These are phyloP conservation scores for Microstegium vimineum DNA, from an alignment of 176 grass and related monocot genomes.

Conservation along the genomic window DNA sequence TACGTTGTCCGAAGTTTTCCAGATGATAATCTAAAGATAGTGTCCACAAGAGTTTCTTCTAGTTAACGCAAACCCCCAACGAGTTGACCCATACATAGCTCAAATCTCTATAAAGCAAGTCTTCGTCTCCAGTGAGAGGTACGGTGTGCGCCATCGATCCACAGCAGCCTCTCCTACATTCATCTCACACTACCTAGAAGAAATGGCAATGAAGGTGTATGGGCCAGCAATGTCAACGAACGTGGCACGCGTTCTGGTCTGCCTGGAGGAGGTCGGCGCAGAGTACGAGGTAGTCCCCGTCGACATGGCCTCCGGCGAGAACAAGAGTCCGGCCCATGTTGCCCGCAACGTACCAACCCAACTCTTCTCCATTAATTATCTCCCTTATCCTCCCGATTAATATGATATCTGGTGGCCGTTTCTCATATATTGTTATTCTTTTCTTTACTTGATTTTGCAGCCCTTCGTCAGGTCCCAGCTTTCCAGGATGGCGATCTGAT, in stretches of 20 bases:
- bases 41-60: background rate
- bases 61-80: background rate
- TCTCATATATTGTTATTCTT: background rate
- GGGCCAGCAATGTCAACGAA: conserved; percentile 18
- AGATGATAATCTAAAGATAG: background rate
- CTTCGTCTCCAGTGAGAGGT: background rate
- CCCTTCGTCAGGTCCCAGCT: conserved; percentile 47
- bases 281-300: conserved; percentile 40
- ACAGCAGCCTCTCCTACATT: background rate
- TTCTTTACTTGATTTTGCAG: background rate
- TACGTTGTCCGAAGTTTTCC: background rate
- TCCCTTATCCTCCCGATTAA: background rate
- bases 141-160: background rate
- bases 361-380: background rate
- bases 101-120: background rate
- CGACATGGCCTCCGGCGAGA: conserved; percentile 37
- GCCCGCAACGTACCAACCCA: conserved; percentile 4
- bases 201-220: conserved; percentile 35
- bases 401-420: background rate
- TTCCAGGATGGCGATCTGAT: conserved; percentile 43
- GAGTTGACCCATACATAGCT: background rate
- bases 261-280: conserved; percentile 36
- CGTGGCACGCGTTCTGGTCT: conserved; percentile 31
- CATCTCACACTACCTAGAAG: background rate
- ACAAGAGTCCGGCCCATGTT: conserved; percentile 32